Base-by-base conservation (phyloP, 495 filamentous ascomycete genomes). In the Neurospora africana region DNA sequence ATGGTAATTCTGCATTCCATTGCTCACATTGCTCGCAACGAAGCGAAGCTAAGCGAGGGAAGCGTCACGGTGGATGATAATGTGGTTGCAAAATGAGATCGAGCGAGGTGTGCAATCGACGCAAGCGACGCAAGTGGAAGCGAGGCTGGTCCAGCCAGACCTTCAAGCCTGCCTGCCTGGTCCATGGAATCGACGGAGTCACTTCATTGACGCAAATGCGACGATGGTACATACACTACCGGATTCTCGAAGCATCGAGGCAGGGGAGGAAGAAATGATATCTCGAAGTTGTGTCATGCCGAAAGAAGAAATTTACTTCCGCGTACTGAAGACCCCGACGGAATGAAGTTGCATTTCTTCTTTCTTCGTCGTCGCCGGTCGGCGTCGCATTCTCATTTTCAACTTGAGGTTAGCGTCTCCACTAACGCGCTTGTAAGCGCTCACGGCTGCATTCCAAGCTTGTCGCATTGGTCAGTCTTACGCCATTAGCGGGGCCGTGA, bases 391-490 rank as follows among this genome's bases (percentile, higher is more conserved):
- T 21, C 21, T 47, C 44, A 53, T 53, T 53, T 23, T n/a, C n/a
- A n/a, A n/a, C n/a, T n/a, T n/a, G n/a, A n/a, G n/a, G n/a, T n/a
- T n/a, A 53, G 44, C 21, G 9, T 53, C 44, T 9, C 53, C 75
- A 61, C 33, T 44, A n/a, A 61, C 74, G 78, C 78, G 78, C 78
- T 77, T 78, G 65, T 79, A 79, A 78, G 78, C 78, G 78, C 78
- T 68, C 39, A 44, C 36, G n/a, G n/a, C 47, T 69, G 73, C 70
- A 74, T 68, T 38, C 40, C 9, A 19, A 2, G 17, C 8, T 6
- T 4, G 5, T 40, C 0, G n/a, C 4, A 79, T 79, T 79, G 75
- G 78, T 39, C 72, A 21, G 41, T 61, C 74, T 77, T 72, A 70
- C 78, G 78, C 78, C 78, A 76, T 75, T 23, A 15, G 69, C 47